Base-by-base conservation (phyloP, 2,329 filamentous ascomycete species). In the Arthrobotrys sinensis region DNA sequence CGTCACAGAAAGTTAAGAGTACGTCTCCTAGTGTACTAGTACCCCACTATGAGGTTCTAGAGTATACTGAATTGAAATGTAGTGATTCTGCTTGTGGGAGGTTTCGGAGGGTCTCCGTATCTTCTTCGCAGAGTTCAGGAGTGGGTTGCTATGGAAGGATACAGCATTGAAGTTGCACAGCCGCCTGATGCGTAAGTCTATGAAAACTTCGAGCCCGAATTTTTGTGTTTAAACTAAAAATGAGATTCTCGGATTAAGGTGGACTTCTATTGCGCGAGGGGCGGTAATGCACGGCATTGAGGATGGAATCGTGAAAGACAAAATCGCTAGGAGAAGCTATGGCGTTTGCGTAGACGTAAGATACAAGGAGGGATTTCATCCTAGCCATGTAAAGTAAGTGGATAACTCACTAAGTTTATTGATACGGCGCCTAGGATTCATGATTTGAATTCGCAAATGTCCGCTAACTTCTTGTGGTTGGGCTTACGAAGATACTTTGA, bases 191-290 rank as follows among this genome's bases (percentile, higher is more conserved):
- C 66, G 66, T 69, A 40, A 69, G 66, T 60, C 11, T 57, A 1
- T 24, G 11, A 50, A 11, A 2, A 4, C n/a, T 36, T 10, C 10
- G 11, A 52, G n/a, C 6, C 28, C n/a, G n/a, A 14, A 19, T 52
- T 7, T 7, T 66, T 4, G 14, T 2, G 4, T n/a, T 40, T 32
- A 32, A 1, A 40, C 45, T 53, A 24, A 52, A 34, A 0, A 16
- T 28, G 10, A 14, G 2, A 7, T 11, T 8, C 2, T 28, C 11
- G 7, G 8, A 24, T 52, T 32, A 53, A 68, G 66, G 14, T 69
- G 66, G 66, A 60, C 66, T n/a, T 16, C 66, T 48, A 60, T 69
- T 34, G 66, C 66, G 19, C 50, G 66, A 38, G 66, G 66, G n/a
- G 66, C 50, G 3, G 50, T 60, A 24, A 69, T 60, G 66, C 52